Conservation (phyloP, 2,329 filamentous ascomycete species). For the Periglandula ipomoeae region DNA sequence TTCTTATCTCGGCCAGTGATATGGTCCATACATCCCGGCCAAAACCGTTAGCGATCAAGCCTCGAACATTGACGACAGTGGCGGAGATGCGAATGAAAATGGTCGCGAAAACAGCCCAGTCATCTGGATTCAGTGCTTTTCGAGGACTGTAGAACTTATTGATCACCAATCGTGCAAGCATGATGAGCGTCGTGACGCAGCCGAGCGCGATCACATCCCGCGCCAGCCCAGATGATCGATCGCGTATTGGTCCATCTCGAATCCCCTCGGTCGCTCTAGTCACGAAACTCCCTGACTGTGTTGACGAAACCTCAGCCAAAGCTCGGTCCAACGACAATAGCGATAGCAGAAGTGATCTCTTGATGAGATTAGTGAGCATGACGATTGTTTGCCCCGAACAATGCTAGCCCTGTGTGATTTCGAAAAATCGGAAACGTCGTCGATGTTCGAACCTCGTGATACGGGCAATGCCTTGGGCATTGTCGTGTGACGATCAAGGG, state of each 20-base stretch:
- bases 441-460: no score
- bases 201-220: constrained; percentile 20
- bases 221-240: constrained; percentile 20
- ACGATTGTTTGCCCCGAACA: no score
- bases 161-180: constrained; percentile 23
- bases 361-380: no score
- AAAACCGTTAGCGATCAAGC: constrained; percentile 15
- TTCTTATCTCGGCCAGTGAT: constrained; percentile 13
- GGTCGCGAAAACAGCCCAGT: constrained; percentile 18
- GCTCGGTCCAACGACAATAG: not conserved
- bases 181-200: constrained; percentile 23
- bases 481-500: no score
- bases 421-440: no score
- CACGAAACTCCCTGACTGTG: not conserved
- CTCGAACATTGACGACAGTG: constrained; percentile 16
- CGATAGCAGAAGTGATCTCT: no score
- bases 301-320: not conserved
- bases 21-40: constrained; percentile 1
- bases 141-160: constrained; percentile 19
- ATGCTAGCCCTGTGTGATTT: no score
- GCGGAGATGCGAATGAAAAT: constrained; percentile 15
- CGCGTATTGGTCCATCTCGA: not conserved
- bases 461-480: no score
- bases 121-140: constrained; percentile 21
- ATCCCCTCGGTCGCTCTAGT: not conserved